phyloP scores from a whole-genome alignment of 179 eudicot genomes.

The Amaranthus tricolor region DNA sequence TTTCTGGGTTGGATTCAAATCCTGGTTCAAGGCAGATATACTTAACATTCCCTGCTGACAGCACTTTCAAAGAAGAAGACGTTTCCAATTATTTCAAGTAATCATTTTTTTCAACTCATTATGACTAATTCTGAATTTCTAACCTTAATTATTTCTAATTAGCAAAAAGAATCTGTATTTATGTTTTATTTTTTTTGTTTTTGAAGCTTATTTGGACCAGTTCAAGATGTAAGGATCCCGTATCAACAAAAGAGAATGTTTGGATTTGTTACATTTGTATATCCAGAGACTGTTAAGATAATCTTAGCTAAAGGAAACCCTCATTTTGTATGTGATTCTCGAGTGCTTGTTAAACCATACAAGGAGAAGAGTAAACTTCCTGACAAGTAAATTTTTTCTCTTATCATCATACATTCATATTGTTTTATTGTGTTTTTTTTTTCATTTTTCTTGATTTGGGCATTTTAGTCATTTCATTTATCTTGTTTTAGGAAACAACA shows the following conservation, averaged over 20 bases:
- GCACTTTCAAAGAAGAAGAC: conserved; percentile 90
- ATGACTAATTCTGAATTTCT: too few species aligned
- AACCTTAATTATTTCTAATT: neutral
- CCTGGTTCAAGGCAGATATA: conserved; percentile 74
- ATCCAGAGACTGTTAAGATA: conserved; percentile 72
- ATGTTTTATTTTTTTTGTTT: conserved; percentile 13
- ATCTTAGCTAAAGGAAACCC: conserved; percentile 91
- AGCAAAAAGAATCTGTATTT: neutral
- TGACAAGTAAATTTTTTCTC: conserved; percentile 50
- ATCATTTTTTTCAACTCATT: neutral
- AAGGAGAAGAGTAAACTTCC: conserved; percentile 87
- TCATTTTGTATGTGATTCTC: conserved; percentile 83
- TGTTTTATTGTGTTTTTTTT: neutral
- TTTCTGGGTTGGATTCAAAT: conserved; percentile 42
- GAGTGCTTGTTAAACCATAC: conserved; percentile 94
- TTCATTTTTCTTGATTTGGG: neutral
- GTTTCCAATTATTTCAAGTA: conserved; percentile 80
- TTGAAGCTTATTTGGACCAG: conserved; percentile 74
- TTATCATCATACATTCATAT: neutral
- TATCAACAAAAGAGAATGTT: conserved; percentile 93
- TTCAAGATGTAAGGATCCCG: conserved; percentile 90
- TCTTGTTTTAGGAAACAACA: conserved; percentile 57
- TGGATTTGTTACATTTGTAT: conserved; percentile 80
- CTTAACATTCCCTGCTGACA: conserved; percentile 94
- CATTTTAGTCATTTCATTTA: neutral